phyloP scores from a whole-genome alignment of 106 monocot genomes.

The Dendrobium huoshanense region DNA sequence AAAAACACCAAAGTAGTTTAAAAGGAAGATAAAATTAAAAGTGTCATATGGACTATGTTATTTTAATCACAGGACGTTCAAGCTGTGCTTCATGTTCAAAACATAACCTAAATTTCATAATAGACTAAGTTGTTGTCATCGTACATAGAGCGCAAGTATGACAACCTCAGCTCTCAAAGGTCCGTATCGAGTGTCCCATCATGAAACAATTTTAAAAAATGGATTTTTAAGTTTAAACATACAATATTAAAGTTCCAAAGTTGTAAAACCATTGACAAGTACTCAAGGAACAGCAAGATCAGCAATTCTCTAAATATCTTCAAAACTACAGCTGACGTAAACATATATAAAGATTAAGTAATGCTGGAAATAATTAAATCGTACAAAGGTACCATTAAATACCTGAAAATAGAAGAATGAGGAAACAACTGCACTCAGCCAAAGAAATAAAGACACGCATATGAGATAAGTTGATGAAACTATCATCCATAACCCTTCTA shows the following conservation, averaged over 20 bases:
- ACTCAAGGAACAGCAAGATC: not conserved
- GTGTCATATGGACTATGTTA: not conserved
- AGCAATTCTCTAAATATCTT: not conserved
- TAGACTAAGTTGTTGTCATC: not conserved
- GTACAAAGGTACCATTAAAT: not conserved
- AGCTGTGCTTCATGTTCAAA: not conserved
- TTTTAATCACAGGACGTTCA: not conserved
- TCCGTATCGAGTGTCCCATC: not conserved
- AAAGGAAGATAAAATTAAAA: not conserved
- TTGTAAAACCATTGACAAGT: not conserved
- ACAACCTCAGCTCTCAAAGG: not conserved
- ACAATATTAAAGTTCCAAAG: not conserved
- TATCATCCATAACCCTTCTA: constrained; percentile 86
- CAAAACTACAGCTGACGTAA: not conserved
- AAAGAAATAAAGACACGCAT: constrained; percentile 71
- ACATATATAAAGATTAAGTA: not conserved
- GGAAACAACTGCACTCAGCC: constrained; percentile 93
- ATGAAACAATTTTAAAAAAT: not conserved
- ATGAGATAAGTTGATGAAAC: constrained; percentile 75
- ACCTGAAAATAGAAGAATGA: constrained; percentile 99
- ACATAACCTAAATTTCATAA: not conserved
- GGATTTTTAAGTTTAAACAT: not conserved
- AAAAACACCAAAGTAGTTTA: not conserved
- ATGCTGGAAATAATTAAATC: not conserved
- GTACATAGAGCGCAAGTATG: not conserved